Conservation (phyloP, 2,329 filamentous ascomycete species). For the Aspergillus tamarii region DNA sequence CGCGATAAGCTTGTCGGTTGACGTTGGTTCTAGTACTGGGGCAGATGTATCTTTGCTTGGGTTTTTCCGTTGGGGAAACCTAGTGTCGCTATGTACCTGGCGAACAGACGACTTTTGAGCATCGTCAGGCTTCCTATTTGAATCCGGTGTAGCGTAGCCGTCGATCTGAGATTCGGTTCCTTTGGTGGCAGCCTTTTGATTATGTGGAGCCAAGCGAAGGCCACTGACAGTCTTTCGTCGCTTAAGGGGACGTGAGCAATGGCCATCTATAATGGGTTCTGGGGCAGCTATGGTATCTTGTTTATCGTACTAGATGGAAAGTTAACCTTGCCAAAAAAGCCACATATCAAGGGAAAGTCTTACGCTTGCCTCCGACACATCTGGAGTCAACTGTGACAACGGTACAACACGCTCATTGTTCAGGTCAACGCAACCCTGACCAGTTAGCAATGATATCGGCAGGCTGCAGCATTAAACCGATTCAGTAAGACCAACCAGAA, state of each 20-base stretch:
- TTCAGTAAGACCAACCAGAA: background rate
- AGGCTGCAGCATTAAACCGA: background rate
- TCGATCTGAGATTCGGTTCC: background rate
- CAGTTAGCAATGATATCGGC: background rate
- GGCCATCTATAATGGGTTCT: slow-evolving; percentile 9
- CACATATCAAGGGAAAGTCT: background rate
- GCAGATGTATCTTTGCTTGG: slow-evolving; percentile 33
- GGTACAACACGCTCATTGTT: slow-evolving; percentile 9
- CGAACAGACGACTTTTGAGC: slow-evolving; percentile 17
- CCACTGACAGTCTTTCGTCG: slow-evolving; percentile 38
- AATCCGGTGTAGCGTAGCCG: background rate
- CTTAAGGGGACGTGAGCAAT: slow-evolving; percentile 13
- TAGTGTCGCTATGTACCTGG: slow-evolving; percentile 29
- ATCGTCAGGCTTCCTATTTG: background rate
- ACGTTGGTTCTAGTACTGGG: slow-evolving; percentile 51
- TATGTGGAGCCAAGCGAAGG: slow-evolving; percentile 27
- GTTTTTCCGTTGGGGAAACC: slow-evolving; percentile 30
- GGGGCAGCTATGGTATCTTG: background rate
- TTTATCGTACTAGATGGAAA: background rate
- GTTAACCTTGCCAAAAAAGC: background rate
- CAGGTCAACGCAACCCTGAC: slow-evolving; percentile 20
- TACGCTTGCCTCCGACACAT: slow-evolving; percentile 3
- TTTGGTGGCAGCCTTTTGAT: background rate
- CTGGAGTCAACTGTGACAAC: background rate
- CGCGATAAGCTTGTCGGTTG: slow-evolving; percentile 52